Evolutionary conservation across 2,329 filamentous ascomycete species (phyloP).

Genomic region (Alternaria sp.): DNA sequence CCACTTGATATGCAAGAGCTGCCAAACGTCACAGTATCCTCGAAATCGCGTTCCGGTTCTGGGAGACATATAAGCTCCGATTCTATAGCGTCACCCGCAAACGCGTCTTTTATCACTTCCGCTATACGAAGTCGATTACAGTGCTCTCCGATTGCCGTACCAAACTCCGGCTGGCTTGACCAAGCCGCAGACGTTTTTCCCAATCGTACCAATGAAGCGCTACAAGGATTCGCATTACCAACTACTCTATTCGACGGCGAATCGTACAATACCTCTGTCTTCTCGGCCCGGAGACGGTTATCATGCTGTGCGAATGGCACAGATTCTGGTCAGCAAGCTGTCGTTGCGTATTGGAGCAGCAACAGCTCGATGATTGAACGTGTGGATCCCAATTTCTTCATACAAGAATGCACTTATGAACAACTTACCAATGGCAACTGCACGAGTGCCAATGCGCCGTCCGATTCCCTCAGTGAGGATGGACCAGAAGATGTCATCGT

Average conservation of each 20-base stretch:
- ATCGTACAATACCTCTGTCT: neutral
- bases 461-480: neutral
- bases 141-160: neutral
- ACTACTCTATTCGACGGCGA: neutral
- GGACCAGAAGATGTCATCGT: neutral
- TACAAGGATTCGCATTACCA: neutral
- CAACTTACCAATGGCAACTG: neutral
- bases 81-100: neutral
- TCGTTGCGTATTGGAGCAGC: neutral
- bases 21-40: neutral
- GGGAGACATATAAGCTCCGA: neutral
- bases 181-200: neutral
- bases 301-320: neutral
- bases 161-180: neutral
- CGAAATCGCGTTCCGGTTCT: neutral
- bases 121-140: neutral
- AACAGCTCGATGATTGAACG: neutral
- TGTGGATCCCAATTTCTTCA: neutral
- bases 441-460: neutral
- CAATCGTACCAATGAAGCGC: constrained; percentile 29
- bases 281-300: neutral
- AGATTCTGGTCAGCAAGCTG: neutral
- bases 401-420: neutral
- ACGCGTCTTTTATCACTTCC: neutral
- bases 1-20: neutral